phyloP scores from a whole-genome alignment of 202 grass and related monocot species.

The Panicum virgatum region DNA sequence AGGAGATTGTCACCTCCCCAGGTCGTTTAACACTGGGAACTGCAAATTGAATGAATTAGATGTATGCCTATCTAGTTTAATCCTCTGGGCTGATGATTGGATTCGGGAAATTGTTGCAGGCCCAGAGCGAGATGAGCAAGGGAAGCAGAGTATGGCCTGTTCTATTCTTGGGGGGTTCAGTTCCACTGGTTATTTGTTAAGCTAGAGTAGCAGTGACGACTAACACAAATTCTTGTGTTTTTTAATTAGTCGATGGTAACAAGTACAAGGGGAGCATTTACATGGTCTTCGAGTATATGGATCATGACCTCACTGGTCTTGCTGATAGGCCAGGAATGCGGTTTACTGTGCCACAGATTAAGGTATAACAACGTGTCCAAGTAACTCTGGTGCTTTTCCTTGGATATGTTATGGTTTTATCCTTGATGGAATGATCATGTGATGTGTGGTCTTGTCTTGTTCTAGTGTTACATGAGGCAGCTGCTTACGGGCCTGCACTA shows the following conservation, averaged over 20 bases:
- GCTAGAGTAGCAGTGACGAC: slow-evolving; percentile 8
- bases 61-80: not conserved
- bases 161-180: slow-evolving; percentile 19
- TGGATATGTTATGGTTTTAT: not conserved
- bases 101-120: slow-evolving; percentile 31
- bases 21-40: slow-evolving; percentile 49
- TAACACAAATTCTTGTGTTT: not conserved
- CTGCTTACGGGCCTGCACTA: slow-evolving; percentile 77
- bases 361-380: slow-evolving; percentile 42
- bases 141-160: slow-evolving; percentile 41
- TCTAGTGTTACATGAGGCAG: slow-evolving; percentile 83
- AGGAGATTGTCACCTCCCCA: slow-evolving; percentile 96
- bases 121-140: slow-evolving; percentile 53
- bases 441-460: not conserved
- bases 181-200: slow-evolving; percentile 2
- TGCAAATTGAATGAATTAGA: not conserved
- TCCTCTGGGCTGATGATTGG: slow-evolving; percentile 2
- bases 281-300: slow-evolving; percentile 99
- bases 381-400: not conserved
- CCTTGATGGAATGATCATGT: not conserved
- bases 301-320: slow-evolving; percentile 91
- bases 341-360: slow-evolving; percentile 91
- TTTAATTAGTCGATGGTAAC: slow-evolving; percentile 63
- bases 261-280: slow-evolving; percentile 96
- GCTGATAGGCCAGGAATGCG: slow-evolving; percentile 82